phyloP scores from a whole-genome alignment of 2,329 filamentous ascomycete species.

The Neofusicoccum parvum region DNA sequence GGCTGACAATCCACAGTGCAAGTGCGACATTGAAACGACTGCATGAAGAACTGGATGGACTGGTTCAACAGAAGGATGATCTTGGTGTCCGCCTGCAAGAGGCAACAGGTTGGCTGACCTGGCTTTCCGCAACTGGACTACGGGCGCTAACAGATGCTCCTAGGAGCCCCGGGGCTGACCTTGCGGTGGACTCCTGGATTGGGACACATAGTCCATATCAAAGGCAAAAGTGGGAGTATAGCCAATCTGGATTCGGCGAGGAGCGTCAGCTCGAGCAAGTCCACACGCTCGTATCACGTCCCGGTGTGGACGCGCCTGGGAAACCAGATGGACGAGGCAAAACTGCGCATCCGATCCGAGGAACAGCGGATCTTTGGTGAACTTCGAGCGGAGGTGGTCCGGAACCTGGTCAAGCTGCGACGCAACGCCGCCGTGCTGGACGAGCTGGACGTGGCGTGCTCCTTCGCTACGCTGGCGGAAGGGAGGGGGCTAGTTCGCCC shows the following conservation, averaged over 20 bases:
- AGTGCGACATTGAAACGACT: slow-evolving; percentile 67
- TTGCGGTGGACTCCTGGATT: slow-evolving; percentile 85
- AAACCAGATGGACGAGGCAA: slow-evolving; percentile 74
- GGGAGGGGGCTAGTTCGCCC: slow-evolving; percentile 74
- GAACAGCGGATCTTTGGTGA: slow-evolving; percentile 78
- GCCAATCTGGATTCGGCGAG: slow-evolving; percentile 44
- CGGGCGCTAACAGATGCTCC: slow-evolving; percentile 24
- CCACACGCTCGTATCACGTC: slow-evolving; percentile 81
- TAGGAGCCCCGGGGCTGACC: slow-evolving; percentile 64
- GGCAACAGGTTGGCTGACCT: slow-evolving; percentile 48
- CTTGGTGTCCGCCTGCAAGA: slow-evolving; percentile 65
- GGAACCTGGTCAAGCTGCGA: slow-evolving; percentile 80
- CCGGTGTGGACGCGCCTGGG: slow-evolving; percentile 84
- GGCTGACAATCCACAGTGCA: slow-evolving; percentile 48
- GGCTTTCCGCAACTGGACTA: not conserved
- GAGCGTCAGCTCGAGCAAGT: slow-evolving; percentile 76
- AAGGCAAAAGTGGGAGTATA: slow-evolving; percentile 69
- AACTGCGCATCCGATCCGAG: slow-evolving; percentile 76
- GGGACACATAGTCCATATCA: slow-evolving; percentile 89
- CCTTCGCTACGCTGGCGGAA: slow-evolving; percentile 76
- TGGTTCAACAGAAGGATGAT: slow-evolving; percentile 61
- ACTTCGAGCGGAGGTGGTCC: slow-evolving; percentile 74
- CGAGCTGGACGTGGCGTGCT: slow-evolving; percentile 86
- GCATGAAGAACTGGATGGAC: slow-evolving; percentile 65
- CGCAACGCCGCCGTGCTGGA: slow-evolving; percentile 90